A percentile compares a stretch with the other conserved stretches of the same genome.
These are phyloP conservation scores for Lepidium aucheri DNA, from an alignment of 345 rosid genomes.

Conservation along the genomic window DNA sequence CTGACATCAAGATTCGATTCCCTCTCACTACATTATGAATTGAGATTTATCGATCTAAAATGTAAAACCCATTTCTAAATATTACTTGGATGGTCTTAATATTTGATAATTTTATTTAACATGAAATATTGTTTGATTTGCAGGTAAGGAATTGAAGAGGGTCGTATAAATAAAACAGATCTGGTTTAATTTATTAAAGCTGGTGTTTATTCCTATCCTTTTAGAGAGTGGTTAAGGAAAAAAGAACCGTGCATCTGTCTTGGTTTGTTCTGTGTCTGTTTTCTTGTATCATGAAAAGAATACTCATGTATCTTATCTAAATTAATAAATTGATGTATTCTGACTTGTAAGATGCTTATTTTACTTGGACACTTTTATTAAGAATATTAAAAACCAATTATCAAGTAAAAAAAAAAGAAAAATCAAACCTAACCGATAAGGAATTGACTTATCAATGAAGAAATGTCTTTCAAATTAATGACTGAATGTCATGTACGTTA, in stretches of 20 bases:
- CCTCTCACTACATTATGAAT: too few species aligned
- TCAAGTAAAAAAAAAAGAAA: too few species aligned
- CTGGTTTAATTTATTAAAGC: not conserved
- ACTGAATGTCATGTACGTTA: too few species aligned
- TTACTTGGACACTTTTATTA: not conserved
- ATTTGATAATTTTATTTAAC: not conserved
- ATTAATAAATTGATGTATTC: not conserved
- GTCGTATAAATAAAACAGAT: conserved; percentile 4
- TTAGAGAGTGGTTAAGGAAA: not conserved
- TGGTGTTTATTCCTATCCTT: not conserved
- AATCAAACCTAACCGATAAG: too few species aligned
- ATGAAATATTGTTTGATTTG: not conserved
- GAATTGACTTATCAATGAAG: too few species aligned
- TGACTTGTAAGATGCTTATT: not conserved
- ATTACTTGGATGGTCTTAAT: too few species aligned
- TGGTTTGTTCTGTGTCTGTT: not conserved
- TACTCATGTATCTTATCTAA: not conserved
- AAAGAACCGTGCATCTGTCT: not conserved
- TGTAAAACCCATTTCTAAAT: too few species aligned
- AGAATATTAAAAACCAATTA: not conserved
- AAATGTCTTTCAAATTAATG: too few species aligned
- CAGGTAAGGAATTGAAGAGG: not conserved
- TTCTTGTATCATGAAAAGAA: not conserved
- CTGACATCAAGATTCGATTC: too few species aligned
- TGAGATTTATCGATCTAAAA: too few species aligned